phyloP scores from a whole-genome alignment of 495 filamentous ascomycete species.

The Daldinia bambusicola region DNA sequence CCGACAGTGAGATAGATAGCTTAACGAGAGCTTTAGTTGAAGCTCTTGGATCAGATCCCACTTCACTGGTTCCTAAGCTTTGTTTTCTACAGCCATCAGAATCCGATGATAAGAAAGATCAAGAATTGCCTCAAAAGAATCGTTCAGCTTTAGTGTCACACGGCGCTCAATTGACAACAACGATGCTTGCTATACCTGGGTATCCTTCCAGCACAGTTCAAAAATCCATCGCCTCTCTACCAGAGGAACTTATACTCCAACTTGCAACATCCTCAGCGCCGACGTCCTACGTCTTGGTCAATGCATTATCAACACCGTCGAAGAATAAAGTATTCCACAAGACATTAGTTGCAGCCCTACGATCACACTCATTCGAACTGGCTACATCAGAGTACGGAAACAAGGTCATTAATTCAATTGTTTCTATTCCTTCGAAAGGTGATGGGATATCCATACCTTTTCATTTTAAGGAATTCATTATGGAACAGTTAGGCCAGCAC shows the following conservation, averaged over 20 bases:
- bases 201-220: conserved; percentile 55
- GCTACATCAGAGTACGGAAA: conserved; percentile 77
- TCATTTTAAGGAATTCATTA: conserved; percentile 63
- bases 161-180: conserved; percentile 54
- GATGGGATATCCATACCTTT: conserved; percentile 59
- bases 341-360: conserved; percentile 55
- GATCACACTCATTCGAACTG: conserved; percentile 69
- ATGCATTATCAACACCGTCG: conserved; percentile 70
- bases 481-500: conserved; percentile 54
- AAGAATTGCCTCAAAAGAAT: conserved; percentile 54
- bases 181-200: conserved; percentile 57
- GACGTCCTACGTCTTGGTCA: conserved; percentile 72
- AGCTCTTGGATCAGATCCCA: conserved; percentile 66
- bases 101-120: conserved; percentile 50
- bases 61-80: conserved; percentile 65
- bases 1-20: conserved; percentile 64
- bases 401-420: conserved; percentile 81
- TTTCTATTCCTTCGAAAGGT: conserved; percentile 66
- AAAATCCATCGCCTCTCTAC: conserved; percentile 53
- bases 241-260: conserved; percentile 49
- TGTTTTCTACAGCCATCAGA: conserved; percentile 60
- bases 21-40: conserved; percentile 69
- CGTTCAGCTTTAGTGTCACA: conserved; percentile 57
- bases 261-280: conserved; percentile 53
- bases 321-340: conserved; percentile 66